phyloP scores from a whole-genome alignment of 192 early-diverging fungal species.

The Thoreauomyces humboldtii region DNA sequence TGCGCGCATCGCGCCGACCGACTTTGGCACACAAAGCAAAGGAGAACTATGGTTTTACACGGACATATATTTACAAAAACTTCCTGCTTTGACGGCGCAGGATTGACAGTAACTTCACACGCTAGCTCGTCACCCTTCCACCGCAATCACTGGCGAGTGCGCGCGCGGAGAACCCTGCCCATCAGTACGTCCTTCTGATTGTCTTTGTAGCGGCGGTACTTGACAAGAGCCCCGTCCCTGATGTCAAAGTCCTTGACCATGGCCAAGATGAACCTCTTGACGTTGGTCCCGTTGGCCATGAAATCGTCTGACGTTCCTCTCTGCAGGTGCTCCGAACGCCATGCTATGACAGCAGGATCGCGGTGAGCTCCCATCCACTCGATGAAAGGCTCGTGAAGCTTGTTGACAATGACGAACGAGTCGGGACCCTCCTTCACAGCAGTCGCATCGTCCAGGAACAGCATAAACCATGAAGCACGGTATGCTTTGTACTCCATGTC shows the following conservation, averaged over 20 bases:
- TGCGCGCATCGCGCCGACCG: too few species aligned
- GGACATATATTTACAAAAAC: too few species aligned
- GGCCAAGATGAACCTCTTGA: background rate
- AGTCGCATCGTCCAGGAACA: background rate
- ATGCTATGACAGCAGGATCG: background rate
- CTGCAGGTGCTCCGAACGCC: background rate
- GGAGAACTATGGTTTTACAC: too few species aligned
- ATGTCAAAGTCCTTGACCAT: too few species aligned
- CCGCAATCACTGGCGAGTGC: background rate
- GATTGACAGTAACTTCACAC: too few species aligned
- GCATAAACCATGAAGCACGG: background rate
- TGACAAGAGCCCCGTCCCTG: too few species aligned
- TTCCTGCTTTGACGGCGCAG: too few species aligned
- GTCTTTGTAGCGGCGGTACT: too few species aligned
- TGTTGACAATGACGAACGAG: background rate
- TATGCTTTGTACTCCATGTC: background rate
- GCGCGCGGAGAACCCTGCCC: background rate
- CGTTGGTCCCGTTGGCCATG: background rate
- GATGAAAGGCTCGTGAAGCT: background rate
- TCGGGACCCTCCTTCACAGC: background rate
- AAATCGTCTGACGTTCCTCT: background rate
- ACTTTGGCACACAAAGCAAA: too few species aligned
- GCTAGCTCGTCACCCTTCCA: background rate
- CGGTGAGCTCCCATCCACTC: background rate
- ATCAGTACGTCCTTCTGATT: too few species aligned